Evolutionary conservation across 371 early-diverging fungal genomes (phyloP).

Genomic region (Paramicrosporidium saccamoebae): DNA sequence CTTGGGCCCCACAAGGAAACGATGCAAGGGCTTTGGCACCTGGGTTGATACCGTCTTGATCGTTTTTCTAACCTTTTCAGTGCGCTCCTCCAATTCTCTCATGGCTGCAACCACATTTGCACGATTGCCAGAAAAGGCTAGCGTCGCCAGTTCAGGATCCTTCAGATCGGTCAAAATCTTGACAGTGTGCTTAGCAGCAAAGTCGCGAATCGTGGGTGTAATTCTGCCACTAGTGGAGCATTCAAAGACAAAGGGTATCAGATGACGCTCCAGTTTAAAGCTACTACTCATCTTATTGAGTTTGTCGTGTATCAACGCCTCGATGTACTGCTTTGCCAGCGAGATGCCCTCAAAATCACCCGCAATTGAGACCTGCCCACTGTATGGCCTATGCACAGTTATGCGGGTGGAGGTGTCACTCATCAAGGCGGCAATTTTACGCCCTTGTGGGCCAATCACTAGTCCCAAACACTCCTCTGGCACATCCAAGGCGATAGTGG

Average conservation of each 20-base stretch:
- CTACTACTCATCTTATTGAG: constrained; percentile 9
- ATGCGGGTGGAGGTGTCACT: constrained; percentile 35
- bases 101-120: constrained; percentile 23
- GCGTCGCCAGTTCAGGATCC: no score
- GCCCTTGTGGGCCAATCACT: constrained; percentile 51
- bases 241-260: constrained; percentile 1
- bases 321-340: constrained; percentile 51
- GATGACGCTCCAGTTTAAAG: background rate
- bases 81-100: constrained; percentile 13
- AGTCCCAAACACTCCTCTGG: constrained; percentile 43
- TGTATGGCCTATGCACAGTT: constrained; percentile 15
- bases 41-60: constrained; percentile 20
- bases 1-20: constrained; percentile 48
- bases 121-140: constrained; percentile 38
- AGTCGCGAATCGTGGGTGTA: background rate
- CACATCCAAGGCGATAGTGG: constrained; percentile 21
- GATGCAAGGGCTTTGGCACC: constrained; percentile 60
- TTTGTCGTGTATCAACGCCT: constrained; percentile 36
- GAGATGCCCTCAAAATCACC: constrained; percentile 52
- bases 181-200: no score
- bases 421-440: constrained; percentile 32
- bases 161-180: no score
- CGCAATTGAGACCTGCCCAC: constrained; percentile 24
- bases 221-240: constrained; percentile 1
- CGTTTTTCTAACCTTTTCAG: constrained; percentile 16